Conservation (phyloP, 192 early-diverging fungal species). For the Coemansia sp. region DNA sequence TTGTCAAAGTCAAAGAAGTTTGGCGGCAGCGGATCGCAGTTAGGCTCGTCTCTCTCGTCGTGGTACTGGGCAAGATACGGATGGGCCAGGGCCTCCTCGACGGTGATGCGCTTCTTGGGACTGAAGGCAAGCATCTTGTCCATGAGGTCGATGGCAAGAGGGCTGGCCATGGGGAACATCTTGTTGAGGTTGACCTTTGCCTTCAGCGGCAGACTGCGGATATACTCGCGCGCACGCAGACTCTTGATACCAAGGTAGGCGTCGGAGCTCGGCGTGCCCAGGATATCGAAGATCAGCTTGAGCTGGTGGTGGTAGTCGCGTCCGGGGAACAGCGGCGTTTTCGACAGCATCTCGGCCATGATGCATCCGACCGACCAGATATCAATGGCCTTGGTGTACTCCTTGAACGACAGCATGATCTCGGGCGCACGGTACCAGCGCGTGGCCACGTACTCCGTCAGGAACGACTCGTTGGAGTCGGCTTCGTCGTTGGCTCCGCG, state of each 20-base stretch:
- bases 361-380: constrained; percentile 94
- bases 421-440: constrained; percentile 95
- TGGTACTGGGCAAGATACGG: constrained; percentile 83
- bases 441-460: constrained; percentile 96
- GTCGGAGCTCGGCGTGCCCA: constrained; percentile 96
- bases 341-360: constrained; percentile 79
- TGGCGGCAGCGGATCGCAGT: constrained; percentile 69
- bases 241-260: constrained; percentile 81
- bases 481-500: constrained; percentile 82
- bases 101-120: constrained; percentile 85
- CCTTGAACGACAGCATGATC: constrained; percentile 96
- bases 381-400: constrained; percentile 98
- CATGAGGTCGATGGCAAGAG: constrained; percentile 86
- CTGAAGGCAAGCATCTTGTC: constrained; percentile 84
- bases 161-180: constrained; percentile 87
- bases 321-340: constrained; percentile 80
- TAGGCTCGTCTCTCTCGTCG: constrained; percentile 70
- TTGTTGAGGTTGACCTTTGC: constrained; percentile 76
- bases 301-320: constrained; percentile 96
- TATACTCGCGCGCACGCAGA: constrained; percentile 85
- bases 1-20: constrained; percentile 87
- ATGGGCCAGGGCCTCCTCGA: constrained; percentile 87
- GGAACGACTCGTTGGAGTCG: constrained; percentile 82
- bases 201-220: constrained; percentile 86
- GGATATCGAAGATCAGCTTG: constrained; percentile 89